These are phyloP conservation scores for Daldinia decipiens DNA, from an alignment of 495 filamentous ascomycete genomes.

Conservation along the genomic window DNA sequence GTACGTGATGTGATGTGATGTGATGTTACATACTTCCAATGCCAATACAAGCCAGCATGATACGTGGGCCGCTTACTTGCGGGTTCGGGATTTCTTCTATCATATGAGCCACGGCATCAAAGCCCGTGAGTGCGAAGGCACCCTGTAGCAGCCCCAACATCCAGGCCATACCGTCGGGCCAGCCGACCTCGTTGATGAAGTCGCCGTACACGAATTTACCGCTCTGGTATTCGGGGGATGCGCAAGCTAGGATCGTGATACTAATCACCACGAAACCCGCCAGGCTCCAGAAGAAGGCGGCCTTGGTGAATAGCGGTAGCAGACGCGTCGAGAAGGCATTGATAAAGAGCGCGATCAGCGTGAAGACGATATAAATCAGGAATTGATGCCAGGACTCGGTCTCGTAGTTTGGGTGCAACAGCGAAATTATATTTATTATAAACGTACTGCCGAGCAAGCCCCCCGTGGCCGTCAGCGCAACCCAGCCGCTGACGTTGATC, in stretches of 20 bases:
- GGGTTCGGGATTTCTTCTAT: constrained; percentile 78
- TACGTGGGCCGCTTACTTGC: constrained; percentile 70
- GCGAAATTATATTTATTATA: constrained; percentile 47
- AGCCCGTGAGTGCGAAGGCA: constrained; percentile 64
- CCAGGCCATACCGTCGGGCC: constrained; percentile 67
- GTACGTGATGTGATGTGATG: neutral
- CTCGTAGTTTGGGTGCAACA: constrained; percentile 55
- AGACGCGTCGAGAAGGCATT: constrained; percentile 72
- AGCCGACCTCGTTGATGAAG: constrained; percentile 61
- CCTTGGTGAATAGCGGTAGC: constrained; percentile 73
- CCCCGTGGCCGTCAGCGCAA: constrained; percentile 54
- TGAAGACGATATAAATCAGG: constrained; percentile 75
- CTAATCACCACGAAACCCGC: constrained; percentile 73
- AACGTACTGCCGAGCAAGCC: constrained; percentile 49
- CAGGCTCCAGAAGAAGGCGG: constrained; percentile 72
- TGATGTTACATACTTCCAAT: constrained; percentile 60
- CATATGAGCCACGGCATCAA: constrained; percentile 65
- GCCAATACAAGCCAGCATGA: constrained; percentile 76
- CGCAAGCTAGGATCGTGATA: constrained; percentile 71
- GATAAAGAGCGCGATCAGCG: constrained; percentile 68
- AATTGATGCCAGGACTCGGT: constrained; percentile 77
- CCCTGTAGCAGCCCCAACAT: constrained; percentile 63
- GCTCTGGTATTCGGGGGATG: constrained; percentile 69
- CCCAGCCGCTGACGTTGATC: constrained; percentile 81
- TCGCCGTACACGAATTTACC: constrained; percentile 63